Conservation (phyloP, 2,329 filamentous ascomycete genomes). For the Ophiostoma angusticollis region DNA sequence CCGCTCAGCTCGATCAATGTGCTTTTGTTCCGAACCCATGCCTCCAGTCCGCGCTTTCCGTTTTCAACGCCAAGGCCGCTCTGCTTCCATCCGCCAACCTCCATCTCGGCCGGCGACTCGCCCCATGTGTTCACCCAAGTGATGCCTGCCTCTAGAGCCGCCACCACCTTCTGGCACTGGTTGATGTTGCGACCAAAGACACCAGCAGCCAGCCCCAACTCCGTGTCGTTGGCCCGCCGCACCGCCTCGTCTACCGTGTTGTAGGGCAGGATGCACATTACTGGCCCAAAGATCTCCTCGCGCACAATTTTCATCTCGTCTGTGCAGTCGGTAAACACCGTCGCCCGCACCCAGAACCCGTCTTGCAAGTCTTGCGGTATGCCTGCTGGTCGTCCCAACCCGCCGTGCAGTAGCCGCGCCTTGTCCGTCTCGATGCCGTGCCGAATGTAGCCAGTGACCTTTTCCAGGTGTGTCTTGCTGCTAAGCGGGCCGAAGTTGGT, state of each 20-base stretch:
- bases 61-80: slow-evolving; percentile 84
- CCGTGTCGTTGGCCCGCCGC: slow-evolving; percentile 60
- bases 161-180: slow-evolving; percentile 57
- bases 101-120: slow-evolving; percentile 86
- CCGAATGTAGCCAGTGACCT: slow-evolving; percentile 64
- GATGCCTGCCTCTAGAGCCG: slow-evolving; percentile 66
- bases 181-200: slow-evolving; percentile 70
- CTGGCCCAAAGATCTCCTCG: slow-evolving; percentile 83
- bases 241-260: slow-evolving; percentile 57
- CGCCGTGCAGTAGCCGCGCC: slow-evolving; percentile 63
- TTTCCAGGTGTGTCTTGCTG: slow-evolving; percentile 59
- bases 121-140: slow-evolving; percentile 93
- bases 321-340: slow-evolving; percentile 74
- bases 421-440: slow-evolving; percentile 62
- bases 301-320: slow-evolving; percentile 67
- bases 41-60: slow-evolving; percentile 62
- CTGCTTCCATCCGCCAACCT: slow-evolving; percentile 83
- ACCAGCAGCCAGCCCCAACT: slow-evolving; percentile 68
- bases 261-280: slow-evolving; percentile 71
- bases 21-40: slow-evolving; percentile 79
- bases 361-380: slow-evolving; percentile 35
- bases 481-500: slow-evolving; percentile 82
- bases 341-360: slow-evolving; percentile 78
- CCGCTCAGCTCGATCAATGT: slow-evolving; percentile 74
- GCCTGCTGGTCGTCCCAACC: slow-evolving; percentile 34